Evolutionary conservation across 2,329 filamentous ascomycete genomes (phyloP), one percentile per base, ranked within the genome.

Genomic region (Aureobasidium namibiae): DNA sequence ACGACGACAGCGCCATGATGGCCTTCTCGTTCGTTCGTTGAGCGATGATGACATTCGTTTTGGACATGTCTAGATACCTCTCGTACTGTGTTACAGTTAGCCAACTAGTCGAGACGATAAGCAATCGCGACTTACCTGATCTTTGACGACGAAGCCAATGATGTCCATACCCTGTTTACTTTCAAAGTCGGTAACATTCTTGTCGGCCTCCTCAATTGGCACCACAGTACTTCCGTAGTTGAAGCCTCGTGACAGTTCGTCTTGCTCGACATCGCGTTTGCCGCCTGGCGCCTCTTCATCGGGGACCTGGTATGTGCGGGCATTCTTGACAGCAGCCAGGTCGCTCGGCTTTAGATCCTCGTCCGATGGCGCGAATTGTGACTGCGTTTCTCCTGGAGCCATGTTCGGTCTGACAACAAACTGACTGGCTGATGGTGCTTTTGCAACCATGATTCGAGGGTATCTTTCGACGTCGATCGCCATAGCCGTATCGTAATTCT

Each of bases 211-310:
- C 64, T 84, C 89, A 65, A 99, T 96, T 65, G 88, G 86, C 1
- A 99, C 92, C 2, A 89, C 90, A 0, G 92, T 96, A 60, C 91
- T 83, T 46, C 94, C 94, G 70, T 99, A 99, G 68, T 90, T 86
- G 68, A 92, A 99, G 0, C 94, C 94, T 70, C 91, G 95, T n/a
- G 90, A 90, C 38, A 99, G 79, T 16, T 90, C 83, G 14, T 95
- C 91, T 60, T 85, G 84, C 29, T 88, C 84, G 26, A 99, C 85
- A 56, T 96, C 90, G 57, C 80, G 81, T 74, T 92, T 95, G 13
- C 89, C 88, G 16, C 89, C 90, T 0, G 87, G 85, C 0, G 85
- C 85, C 39, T 82, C 77, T 5, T 87, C 81, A 62, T 96, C 89
- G 38, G 86, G 82, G 61, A 97, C 82, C 67, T 87, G 87, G 73